Evolutionary conservation across 2,329 filamentous ascomycete genomes (phyloP).

Genomic region (Epichloe sibirici): DNA sequence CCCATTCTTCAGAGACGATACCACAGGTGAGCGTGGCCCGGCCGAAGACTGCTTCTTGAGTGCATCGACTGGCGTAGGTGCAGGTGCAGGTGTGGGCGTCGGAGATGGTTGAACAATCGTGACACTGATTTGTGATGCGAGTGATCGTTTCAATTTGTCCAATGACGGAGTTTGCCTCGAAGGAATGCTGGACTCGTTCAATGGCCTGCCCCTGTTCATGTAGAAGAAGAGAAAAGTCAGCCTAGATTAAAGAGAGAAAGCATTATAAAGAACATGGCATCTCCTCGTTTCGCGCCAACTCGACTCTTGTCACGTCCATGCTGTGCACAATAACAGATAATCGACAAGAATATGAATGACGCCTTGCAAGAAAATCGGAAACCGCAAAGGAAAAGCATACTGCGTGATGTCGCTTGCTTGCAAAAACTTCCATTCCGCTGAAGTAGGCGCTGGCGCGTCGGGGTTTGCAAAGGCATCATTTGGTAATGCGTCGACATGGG

Average conservation of each 20-base stretch:
- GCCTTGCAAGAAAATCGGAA: constrained; percentile 8
- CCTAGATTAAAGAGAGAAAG: background rate
- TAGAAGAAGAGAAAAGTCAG: background rate
- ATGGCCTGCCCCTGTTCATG: constrained; percentile 22
- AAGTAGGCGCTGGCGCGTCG: constrained; percentile 41
- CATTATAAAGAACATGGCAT: background rate
- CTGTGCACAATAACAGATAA: constrained; percentile 1
- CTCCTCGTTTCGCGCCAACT: background rate
- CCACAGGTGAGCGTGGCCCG: constrained; percentile 7
- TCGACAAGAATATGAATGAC: constrained; percentile 4
- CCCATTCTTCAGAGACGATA: constrained; percentile 6
- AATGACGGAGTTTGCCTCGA: constrained; percentile 32
- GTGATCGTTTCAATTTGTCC: constrained; percentile 28
- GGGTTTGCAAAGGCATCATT: constrained; percentile 43
- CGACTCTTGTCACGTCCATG: background rate
- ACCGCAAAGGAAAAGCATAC: constrained; percentile 31
- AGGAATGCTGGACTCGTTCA: constrained; percentile 43
- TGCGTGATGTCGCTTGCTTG: constrained; percentile 45
- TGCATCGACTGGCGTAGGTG: background rate
- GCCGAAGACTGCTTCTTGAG: constrained; percentile 6
- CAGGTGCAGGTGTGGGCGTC: constrained; percentile 1
- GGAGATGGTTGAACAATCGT: constrained; percentile 8
- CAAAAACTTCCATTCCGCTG: constrained; percentile 43
- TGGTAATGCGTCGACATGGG: constrained; percentile 50
- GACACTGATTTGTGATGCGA: constrained; percentile 18